Conservation (phyloP, 352 stramenopile genomes). For the Pythium rhizo-oryzae region DNA sequence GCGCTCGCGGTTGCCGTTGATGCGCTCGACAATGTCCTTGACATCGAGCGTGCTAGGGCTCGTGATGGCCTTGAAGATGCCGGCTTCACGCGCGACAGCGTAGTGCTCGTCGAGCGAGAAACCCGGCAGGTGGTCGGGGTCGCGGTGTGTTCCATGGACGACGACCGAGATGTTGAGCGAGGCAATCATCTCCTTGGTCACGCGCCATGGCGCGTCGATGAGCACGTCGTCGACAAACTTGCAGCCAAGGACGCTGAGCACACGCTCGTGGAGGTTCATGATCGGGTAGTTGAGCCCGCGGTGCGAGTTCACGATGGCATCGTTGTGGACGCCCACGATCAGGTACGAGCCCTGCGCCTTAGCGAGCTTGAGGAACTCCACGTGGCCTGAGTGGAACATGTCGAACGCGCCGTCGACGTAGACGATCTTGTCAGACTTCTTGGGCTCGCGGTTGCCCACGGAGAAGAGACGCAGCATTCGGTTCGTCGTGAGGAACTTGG, state of each 20-base stretch:
- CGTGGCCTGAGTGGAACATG: constrained; percentile 99
- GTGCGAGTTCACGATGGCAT: constrained; percentile 90
- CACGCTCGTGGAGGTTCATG: constrained; percentile 98
- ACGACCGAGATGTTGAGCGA: constrained; percentile 87
- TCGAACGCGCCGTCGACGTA: constrained; percentile 99
- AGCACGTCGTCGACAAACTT: constrained; percentile 98
- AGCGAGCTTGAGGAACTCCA: constrained; percentile 94
- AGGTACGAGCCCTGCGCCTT: constrained; percentile 95
- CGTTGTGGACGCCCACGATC: constrained; percentile 97
- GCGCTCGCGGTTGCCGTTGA: constrained; percentile 89
- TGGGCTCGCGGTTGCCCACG: constrained; percentile 87
- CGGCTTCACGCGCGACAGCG: constrained; percentile 68
- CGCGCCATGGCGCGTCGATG: constrained; percentile 95
- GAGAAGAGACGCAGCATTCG: constrained; percentile 94
- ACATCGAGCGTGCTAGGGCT: constrained; percentile 80
- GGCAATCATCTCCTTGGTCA: constrained; percentile 97
- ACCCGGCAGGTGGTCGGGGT: constrained; percentile 56
- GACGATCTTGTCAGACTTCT: constrained; percentile 91
- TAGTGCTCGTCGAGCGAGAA: constrained; percentile 85
- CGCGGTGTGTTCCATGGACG: constrained; percentile 87
- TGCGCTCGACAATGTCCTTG: constrained; percentile 88
- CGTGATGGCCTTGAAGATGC: constrained; percentile 83
- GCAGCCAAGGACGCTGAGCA: constrained; percentile 96
- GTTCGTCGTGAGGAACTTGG: constrained; percentile 97
- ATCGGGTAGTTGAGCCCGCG: constrained; percentile 95